Conservation (phyloP, 352 stramenopile genomes). For the Pilasporangium apinafurcum region DNA sequence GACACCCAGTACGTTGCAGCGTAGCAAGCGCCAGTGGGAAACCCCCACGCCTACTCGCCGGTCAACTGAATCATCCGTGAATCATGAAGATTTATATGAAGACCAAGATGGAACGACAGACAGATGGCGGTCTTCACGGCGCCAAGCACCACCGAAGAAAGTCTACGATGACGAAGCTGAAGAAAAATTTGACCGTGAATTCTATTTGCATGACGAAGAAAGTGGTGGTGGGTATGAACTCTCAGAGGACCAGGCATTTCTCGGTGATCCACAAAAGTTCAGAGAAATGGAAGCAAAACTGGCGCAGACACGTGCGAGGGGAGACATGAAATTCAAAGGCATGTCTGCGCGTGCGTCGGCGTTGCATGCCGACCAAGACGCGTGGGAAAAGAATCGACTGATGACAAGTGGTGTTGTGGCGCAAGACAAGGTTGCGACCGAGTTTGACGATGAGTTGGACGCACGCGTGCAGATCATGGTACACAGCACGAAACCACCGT, state of each 20-base stretch:
- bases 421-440: conserved; percentile 55
- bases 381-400: conserved; percentile 97
- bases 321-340: conserved; percentile 85
- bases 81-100: background rate
- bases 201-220: conserved; percentile 93
- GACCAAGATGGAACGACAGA: background rate
- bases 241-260: conserved; percentile 78
- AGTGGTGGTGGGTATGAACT: conserved; percentile 41
- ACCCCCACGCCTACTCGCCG: conserved; percentile 38
- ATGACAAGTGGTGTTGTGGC: conserved; percentile 92
- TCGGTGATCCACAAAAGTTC: conserved; percentile 91
- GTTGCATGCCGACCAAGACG: conserved; percentile 95
- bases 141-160: conserved; percentile 58
- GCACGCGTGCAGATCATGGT: conserved; percentile 95
- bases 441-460: conserved; percentile 94
- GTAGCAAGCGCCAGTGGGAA: conserved; percentile 36
- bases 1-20: conserved; percentile 19
- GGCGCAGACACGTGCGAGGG: conserved; percentile 60
- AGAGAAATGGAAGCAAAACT: conserved; percentile 88
- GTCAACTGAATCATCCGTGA: too few species aligned
- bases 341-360: conserved; percentile 90
- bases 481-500: conserved; percentile 97
- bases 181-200: conserved; percentile 93
- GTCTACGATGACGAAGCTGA: conserved; percentile 79
- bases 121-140: conserved; percentile 2